Evolutionary conservation across 2,329 filamentous ascomycete genomes (phyloP), one percentile per base, ranked within the genome.

Genomic region (Colletotrichum eremochloae): DNA sequence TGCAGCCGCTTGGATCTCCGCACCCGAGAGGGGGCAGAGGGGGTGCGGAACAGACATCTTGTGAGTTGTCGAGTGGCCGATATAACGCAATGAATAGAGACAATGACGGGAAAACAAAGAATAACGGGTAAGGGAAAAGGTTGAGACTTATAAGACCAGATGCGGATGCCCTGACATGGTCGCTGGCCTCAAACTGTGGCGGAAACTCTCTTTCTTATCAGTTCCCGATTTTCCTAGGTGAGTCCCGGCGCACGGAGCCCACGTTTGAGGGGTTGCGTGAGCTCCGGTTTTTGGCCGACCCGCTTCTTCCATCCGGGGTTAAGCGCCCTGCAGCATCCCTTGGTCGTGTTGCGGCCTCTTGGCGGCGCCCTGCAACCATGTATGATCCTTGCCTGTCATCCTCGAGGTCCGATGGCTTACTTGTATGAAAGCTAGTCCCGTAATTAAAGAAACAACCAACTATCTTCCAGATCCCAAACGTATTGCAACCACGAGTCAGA

Each of bases 21-120:
- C 77, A n/a, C 84, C 84, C 38, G 84, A 87, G 53, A 92, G 82
- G 44, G 90, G 90, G 7, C 88, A 88, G 64, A 92, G 84, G 14
- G 90, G 90, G 75, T 92, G 90, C 38, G 69, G 65, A 8, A 63
- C 53, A 44, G 65, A 52, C 69, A 71, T 71, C 2, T 38, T 55
- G 42, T 31, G 53, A 29, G 36, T 20, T 52, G 15, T 31, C 12
- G 14, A 40, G n/a, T 36, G 18, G 18, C 14, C 24, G 33, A 15
- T 24, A 12, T 24, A n/a, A 52, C 6, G 14, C 18, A 29, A 52
- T 14, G 8, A 11, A n/a, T 36, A 20, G 44, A 9, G 2, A 36
- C 12, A 1, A 15, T 4, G 29, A 14, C 5, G 14, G 6, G n/a
- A 8, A 15, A 5, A 33, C 15, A 9, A 24, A 40, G 12, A 15